These are phyloP conservation scores for Pythium aristosporum DNA, from an alignment of 352 stramenopile genomes.

Conservation along the genomic window DNA sequence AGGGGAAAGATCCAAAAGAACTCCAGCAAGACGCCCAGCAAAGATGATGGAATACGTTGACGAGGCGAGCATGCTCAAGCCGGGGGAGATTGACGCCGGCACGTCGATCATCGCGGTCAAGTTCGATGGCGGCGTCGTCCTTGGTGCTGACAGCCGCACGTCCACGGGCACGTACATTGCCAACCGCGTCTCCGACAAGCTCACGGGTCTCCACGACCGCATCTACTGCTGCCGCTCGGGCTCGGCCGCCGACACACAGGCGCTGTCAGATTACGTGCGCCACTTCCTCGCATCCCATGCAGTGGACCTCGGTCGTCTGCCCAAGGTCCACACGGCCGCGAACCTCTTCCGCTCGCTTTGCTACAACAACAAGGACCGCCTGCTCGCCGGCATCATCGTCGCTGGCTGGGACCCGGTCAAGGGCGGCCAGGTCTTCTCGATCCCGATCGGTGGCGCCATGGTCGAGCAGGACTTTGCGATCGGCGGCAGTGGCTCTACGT, in stretches of 20 bases:
- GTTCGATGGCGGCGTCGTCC: conserved; percentile 96
- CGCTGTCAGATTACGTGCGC: conserved; percentile 78
- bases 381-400: conserved; percentile 96
- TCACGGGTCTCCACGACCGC: conserved; percentile 95
- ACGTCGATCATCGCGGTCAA: conserved; percentile 98
- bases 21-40: not conserved
- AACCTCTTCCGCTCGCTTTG: conserved; percentile 96
- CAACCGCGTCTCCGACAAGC: conserved; percentile 98
- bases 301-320: conserved; percentile 84
- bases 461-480: conserved; percentile 97
- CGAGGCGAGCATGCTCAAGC: conserved; percentile 74
- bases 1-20: not conserved
- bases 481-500: conserved; percentile 96
- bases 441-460: conserved; percentile 94
- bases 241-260: conserved; percentile 97
- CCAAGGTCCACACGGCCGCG: conserved; percentile 96
- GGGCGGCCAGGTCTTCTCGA: conserved; percentile 95
- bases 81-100: conserved; percentile 92
- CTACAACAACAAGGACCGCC: conserved; percentile 98
- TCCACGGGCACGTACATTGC: conserved; percentile 96
- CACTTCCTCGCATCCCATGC: conserved; percentile 81
- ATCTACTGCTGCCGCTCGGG: conserved; percentile 98
- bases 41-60: conserved; percentile 50
- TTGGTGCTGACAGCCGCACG: conserved; percentile 94
- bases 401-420: conserved; percentile 97